Evolutionary conservation across 2,329 filamentous ascomycete genomes (phyloP), one percentile per base, ranked within the genome.

Genomic region (Colletotrichum agaves): DNA sequence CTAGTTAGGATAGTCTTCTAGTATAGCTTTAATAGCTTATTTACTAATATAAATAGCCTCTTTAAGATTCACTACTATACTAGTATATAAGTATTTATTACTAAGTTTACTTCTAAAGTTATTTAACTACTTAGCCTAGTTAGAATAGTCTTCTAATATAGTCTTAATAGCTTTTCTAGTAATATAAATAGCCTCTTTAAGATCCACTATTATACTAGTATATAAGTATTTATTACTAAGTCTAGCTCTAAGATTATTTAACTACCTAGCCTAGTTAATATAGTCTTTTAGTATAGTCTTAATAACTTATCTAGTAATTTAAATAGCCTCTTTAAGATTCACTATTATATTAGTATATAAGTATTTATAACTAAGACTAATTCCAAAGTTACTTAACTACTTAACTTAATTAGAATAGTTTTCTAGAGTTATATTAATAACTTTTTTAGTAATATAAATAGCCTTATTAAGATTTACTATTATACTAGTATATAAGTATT

Each of bases 131-230:
- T 10, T 44, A 8, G 41, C 8, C 15, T 15, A 15, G 15, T 44
- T n/a, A 56, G 61, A 13, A 33, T 39, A 27, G 41, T 47, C 41
- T 63, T 49, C 52, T 33, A 56, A 37, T 1, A 37, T 56, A 19
- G 35, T 37, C 1, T n/a, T 1, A 4, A 56, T 15, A 15, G 52
- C 52, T 15, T 56, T 15, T 13, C 31, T 41, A 11, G 19, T 13
- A 12, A 5, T 15, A 7, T 4, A 3, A 23, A 56, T 15, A 5
- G 52, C 52, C 15, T 46, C 41, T 1, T 46, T 17, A 8, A 58
- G 41, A 15, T 58, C 55, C 10, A 10, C 23, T 6, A 21, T 41
- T 3, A 2, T 19, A 10, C 39, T n/a, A n/a, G n/a, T n/a, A n/a
- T n/a, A n/a, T n/a, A n/a, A n/a, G n/a, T n/a, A n/a, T n/a, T n/a